A percentile compares a stretch with the other conserved stretches of the same genome.
These are phyloP conservation scores for Ophiosphaerella korrae DNA, from an alignment of 2,329 filamentous ascomycete species.

Conservation along the genomic window DNA sequence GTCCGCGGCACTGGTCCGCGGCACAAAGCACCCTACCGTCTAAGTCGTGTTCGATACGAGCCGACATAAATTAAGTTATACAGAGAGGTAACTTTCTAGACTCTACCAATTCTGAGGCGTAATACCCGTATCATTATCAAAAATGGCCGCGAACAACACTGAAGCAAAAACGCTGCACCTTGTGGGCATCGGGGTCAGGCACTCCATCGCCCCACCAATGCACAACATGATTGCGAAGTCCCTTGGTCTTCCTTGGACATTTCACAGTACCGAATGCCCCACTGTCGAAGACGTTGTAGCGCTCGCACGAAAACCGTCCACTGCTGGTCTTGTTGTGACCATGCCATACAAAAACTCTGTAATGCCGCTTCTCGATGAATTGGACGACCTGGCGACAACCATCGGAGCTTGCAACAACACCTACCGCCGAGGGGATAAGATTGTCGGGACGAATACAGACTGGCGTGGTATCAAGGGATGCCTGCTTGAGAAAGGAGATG, in stretches of 20 bases:
- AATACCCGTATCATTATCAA: background rate
- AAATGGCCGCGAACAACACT: background rate
- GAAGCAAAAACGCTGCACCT: conserved; percentile 2
- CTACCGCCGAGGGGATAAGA: conserved; percentile 1
- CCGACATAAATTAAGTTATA: background rate
- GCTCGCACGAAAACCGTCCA: conserved; percentile 1
- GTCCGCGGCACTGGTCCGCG: too few species aligned
- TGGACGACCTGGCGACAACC: conserved; percentile 4
- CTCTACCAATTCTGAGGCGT: background rate
- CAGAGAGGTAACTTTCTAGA: background rate
- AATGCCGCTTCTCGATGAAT: conserved; percentile 5
- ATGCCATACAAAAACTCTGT: conserved; percentile 10
- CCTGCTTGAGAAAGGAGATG: conserved; percentile 4
- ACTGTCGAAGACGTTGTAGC: conserved; percentile 1
- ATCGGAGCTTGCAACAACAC: conserved; percentile 8
- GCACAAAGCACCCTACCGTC: background rate
- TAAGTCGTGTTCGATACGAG: background rate
- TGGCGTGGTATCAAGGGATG: conserved; percentile 8
- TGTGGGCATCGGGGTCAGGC: conserved; percentile 8
- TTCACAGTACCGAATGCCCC: conserved; percentile 6
- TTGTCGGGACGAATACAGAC: conserved; percentile 8
- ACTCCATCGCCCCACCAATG: conserved; percentile 10
- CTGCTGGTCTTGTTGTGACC: conserved; percentile 8
- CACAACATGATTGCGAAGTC: conserved; percentile 7
- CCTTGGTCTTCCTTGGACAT: conserved; percentile 5